Evolutionary conservation across 192 early-diverging fungal genomes (phyloP), one percentile per base, ranked within the genome.

Genomic region (Coemansia sp.): DNA sequence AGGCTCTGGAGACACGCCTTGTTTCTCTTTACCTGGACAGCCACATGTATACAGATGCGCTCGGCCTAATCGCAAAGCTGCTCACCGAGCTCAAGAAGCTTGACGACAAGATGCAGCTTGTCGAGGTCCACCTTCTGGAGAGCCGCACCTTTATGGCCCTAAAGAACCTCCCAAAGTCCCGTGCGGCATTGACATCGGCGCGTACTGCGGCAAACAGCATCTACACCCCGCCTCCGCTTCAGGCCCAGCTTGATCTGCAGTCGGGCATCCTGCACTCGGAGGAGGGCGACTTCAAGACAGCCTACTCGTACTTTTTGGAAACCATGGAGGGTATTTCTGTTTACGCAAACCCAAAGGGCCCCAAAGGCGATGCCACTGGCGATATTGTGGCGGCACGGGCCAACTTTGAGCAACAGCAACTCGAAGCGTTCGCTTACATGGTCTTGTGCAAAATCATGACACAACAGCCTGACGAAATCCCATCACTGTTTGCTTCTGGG

Each of bases 361-460:
- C 52, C 17, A 55, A 25, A 23, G 55, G 37, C 50, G 57, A 53
- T 29, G 53, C 62, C 3, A 36, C 45, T 15, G 38, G 55, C n/a
- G 62, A 54, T 10, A 2, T 50, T 4, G 63, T 27, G 7, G 22
- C 52, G 5, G 55, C 59, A 8, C 36, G 65, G 6, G 50, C 55
- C 1, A 44, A 54, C 34, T 71, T 55, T 27, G 78, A 75, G 69
- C 68, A 88, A 34, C 85, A 87, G 48, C 95, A 93, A 48, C 85
- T 98, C 11, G 84, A 89, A 56, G 95, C 93, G 4, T 84, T 99
- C 62, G 96, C 96, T 71, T 99, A 98, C 83, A 94, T 99, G 94
- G 74, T 99, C 48, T 84, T 99, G 44, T 98, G 95, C 86, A 98
- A 99, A 74, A 93, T 99, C 65, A 99, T 99, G 97, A 84, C 96